phyloP scores from a whole-genome alignment of 2,329 filamentous ascomycete species.

The Arachnomyces sp. region DNA sequence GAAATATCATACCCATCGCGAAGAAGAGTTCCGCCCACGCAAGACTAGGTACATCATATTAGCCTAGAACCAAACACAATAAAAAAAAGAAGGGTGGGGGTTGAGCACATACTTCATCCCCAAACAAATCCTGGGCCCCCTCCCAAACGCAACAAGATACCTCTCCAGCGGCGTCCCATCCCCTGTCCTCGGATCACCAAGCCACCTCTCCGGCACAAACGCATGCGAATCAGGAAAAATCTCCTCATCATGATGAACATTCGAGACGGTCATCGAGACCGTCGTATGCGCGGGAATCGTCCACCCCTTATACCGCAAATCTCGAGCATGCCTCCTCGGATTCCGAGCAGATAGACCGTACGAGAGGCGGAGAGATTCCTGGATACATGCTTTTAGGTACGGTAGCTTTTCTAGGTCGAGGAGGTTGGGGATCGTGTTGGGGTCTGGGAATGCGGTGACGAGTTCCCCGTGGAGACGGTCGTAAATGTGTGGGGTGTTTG shows the following conservation, averaged over 20 bases:
- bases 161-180: constrained; percentile 13
- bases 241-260: constrained; percentile 16
- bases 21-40: constrained; percentile 11
- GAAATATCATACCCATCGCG: constrained; percentile 10
- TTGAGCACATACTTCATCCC: constrained; percentile 29
- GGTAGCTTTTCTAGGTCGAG: constrained; percentile 6
- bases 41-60: constrained; percentile 6
- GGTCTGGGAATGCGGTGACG: constrained; percentile 15
- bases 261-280: constrained; percentile 16
- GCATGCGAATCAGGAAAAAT: constrained; percentile 21
- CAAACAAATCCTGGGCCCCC: constrained; percentile 35
- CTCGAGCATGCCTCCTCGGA: constrained; percentile 10
- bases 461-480: constrained; percentile 17
- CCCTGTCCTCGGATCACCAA: constrained; percentile 12
- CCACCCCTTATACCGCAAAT: constrained; percentile 11
- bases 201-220: constrained; percentile 24
- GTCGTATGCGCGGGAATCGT: constrained; percentile 14
- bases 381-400: constrained; percentile 8
- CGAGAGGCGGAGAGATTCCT: constrained; percentile 10
- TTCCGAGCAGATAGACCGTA: constrained; percentile 14
- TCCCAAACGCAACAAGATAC: constrained; percentile 28
- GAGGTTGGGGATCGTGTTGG: constrained; percentile 5
- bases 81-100: not conserved
- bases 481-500: constrained; percentile 16
- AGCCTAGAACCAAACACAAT: not conserved